These are phyloP conservation scores for Hygrophorus pudorinus DNA, from an alignment of 768 basidiomycete species.

Conservation along the genomic window DNA sequence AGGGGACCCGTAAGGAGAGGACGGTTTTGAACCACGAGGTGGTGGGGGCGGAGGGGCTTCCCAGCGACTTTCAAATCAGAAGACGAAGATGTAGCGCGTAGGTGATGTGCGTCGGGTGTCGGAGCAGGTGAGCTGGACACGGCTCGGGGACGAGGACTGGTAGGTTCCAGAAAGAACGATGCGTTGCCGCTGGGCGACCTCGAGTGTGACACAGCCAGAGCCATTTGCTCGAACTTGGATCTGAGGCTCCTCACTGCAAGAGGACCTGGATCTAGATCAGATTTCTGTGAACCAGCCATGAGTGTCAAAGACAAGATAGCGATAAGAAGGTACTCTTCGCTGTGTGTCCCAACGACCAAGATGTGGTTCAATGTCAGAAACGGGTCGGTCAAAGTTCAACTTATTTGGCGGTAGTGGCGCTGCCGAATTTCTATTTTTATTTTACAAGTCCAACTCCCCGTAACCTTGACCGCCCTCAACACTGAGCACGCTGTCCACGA, in stretches of 20 bases:
- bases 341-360: too few relatives aligned
- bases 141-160: conserved; percentile 31
- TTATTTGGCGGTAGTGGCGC: too few relatives aligned
- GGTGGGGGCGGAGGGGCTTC: conserved; percentile 54
- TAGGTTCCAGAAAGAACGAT: conserved; percentile 19
- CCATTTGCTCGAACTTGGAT: conserved; percentile 63
- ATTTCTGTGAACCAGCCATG: too few relatives aligned
- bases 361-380: too few relatives aligned
- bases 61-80: conserved; percentile 41
- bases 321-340: too few relatives aligned
- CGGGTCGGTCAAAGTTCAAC: too few relatives aligned
- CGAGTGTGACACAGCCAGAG: conserved; percentile 25
- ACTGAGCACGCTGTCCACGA: too few relatives aligned
- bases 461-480: too few relatives aligned
- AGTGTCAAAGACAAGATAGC: too few relatives aligned
- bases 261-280: too few relatives aligned
- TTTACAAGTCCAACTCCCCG: too few relatives aligned
- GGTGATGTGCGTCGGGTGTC: conserved; percentile 17
- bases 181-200: conserved; percentile 12
- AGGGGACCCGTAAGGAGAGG: conserved; percentile 37
- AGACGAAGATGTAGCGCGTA: conserved; percentile 41
- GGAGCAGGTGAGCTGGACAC: conserved; percentile 22
- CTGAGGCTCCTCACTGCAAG: conserved; percentile 62
- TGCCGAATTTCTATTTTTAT: too few relatives aligned
- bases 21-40: conserved; percentile 25